Base-by-base conservation (phyloP, 805 yeast genomes). In the Saturnispora besseyi region DNA sequence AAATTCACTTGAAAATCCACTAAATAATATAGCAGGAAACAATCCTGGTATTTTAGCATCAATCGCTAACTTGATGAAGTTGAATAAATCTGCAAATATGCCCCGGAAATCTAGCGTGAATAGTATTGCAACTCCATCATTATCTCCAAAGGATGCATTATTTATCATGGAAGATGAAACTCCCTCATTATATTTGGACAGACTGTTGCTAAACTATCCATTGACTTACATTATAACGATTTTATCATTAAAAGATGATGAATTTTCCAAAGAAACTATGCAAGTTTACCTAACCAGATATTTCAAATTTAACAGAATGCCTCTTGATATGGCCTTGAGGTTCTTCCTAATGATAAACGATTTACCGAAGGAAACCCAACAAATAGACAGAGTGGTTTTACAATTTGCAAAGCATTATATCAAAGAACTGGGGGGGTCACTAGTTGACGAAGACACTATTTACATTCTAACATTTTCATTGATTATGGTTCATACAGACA, bases 401-500 rank as follows among this genome's bases (percentile, higher is more conserved):
- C 73, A 73, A 31, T 81, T 85, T 62, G 75, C 85, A 9, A 60
- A 59, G 29, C 70, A 75, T 24, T 85, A 79, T 61, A 72, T 71
- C 52, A 59, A 64, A 29, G 72, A 62, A 49, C 75, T 77, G 53
- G 68, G 69, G 0, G 59, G 59, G 8, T 46, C 70, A 10, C 75
- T 69, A 32, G 46, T 59, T n/a, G 60, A 62, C 15, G 56, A 57
- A 1, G 85, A 82, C 50, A 78, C 79, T 41, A 78, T 83, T 8
- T 82, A 83, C 58, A 76, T 82, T 44, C 59, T 83, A 11, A 72
- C 80, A 1, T 85, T 81, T 58, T 80, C 88, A 2, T 62, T 85
- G 40, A 70, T 85, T 43, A 80, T 85, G 73, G 66, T 85, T 31
- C 91, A 85, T 59, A 85, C 93, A 0, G 93, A 84, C 59, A 75